Evolutionary conservation across 257 asterid species (phyloP), one percentile per base, ranked within the genome.

Genomic region (Fraxinus pennsylvanica): DNA sequence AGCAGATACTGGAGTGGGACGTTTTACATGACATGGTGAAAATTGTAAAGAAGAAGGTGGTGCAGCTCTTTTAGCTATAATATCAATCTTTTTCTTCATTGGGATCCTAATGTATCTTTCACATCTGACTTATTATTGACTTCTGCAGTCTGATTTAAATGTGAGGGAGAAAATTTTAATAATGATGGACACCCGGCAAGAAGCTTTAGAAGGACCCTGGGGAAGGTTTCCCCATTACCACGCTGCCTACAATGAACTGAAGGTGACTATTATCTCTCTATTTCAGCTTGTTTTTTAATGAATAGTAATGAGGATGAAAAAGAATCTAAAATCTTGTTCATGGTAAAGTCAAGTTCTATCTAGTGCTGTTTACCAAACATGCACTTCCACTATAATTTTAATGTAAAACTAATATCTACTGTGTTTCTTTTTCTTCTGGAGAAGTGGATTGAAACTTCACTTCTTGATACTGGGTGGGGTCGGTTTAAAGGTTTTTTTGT

Each of bases 151-250:
- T 69, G 99, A 93, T 85, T 84, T 93, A 76, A 88, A 81, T 77
- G 99, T 95, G 82, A 87, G 97, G 84, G 99, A 95, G 92, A 95
- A 95, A 92, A 93, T 95, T 78, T 88, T 95, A 76, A 81, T 81
- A 79, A 76, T 95, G 92, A 87, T 93, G 50, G 99, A 95, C 87
- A 78, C 94, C 73, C 91, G 96, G 97, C 99, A 93, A 90, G 98
- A 86, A 87, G 97, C 97, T 79, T 83, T 93, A 71, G 98, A 96
- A 69, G 98, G 99, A 12, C 84, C 93, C 8, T 71, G 87, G 77
- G 99, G 94, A 79, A 87, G 88, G 88, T 93, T 90, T 86, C 98
- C 97, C 78, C 98, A 90, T 80, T 95, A 87, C 75, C 82, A 84
- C 82, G 89, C 93, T 86, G 96, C 99, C 80, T 95, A 90, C 87